Conservation (phyloP, 208 protist genomes). For the Acanthamoeba lenticulata region DNA sequence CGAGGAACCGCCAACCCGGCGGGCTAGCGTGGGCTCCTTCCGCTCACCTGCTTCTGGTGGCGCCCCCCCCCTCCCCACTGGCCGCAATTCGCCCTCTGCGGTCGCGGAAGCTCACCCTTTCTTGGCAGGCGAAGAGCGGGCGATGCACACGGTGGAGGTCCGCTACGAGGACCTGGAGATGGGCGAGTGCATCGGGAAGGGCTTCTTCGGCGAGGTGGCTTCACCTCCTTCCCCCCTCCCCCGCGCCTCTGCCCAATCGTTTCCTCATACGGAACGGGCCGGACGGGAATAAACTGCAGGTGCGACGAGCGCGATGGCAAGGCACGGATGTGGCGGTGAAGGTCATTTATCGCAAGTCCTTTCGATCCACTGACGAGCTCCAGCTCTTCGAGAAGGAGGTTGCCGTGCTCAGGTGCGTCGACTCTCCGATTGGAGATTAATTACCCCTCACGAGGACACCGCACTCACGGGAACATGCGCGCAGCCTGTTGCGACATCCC, state of each 20-base stretch:
- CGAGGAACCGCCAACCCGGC: too few species aligned
- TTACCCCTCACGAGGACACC: background rate
- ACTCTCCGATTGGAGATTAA: too few species aligned
- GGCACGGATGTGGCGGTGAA: conserved; percentile 25
- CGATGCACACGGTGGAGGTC: background rate
- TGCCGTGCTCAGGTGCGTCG: background rate
- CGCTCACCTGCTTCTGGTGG: too few species aligned
- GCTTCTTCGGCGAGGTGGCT: background rate
- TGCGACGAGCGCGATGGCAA: background rate
- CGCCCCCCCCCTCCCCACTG: too few species aligned
- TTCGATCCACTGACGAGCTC: background rate
- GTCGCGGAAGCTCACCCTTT: too few species aligned
- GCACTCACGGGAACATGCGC: too few species aligned
- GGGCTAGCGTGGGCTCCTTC: too few species aligned
- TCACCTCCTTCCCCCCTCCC: background rate
- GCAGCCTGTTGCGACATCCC: conserved; percentile 19
- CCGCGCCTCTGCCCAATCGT: background rate
- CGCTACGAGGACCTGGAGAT: conserved; percentile 7
- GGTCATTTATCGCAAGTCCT: background rate
- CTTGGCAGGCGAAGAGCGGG: too few species aligned
- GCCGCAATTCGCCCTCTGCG: too few species aligned
- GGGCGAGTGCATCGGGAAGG: conserved; percentile 1
- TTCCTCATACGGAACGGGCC: background rate
- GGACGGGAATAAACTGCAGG: background rate
- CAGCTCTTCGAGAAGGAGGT: conserved; percentile 20